phyloP scores from a whole-genome alignment of 495 filamentous ascomycete genomes.

The Trichoderma gamsii region DNA sequence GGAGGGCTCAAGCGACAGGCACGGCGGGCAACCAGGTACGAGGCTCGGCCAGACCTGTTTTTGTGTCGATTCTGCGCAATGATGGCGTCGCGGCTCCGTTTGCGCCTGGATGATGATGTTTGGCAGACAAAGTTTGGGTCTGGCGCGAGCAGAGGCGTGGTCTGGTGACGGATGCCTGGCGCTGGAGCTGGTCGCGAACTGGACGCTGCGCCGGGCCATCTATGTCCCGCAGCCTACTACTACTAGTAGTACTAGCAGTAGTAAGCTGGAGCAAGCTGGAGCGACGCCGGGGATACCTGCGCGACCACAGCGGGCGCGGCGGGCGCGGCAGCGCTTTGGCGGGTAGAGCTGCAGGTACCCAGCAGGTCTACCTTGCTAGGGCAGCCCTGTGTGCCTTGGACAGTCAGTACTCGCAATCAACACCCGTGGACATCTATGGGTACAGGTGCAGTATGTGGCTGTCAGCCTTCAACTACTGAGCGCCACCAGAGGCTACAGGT shows the following conservation, averaged over 20 bases:
- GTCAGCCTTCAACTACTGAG: no score
- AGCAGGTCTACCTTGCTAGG: not conserved
- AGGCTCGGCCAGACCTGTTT: not conserved
- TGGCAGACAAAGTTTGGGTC: not conserved
- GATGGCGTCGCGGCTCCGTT: not conserved
- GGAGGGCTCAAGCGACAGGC: not conserved
- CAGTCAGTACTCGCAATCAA: no score
- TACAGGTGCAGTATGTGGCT: no score
- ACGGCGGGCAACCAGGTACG: not conserved
- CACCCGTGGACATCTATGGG: no score
- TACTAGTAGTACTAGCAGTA: no score
- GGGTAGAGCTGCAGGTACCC: not conserved
- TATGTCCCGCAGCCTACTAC: conserved; percentile 6
- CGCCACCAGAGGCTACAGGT: no score
- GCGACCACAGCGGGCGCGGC: not conserved
- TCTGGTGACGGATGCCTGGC: not conserved
- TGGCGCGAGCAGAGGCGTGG: not conserved
- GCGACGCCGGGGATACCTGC: not conserved
- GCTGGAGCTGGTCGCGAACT: not conserved
- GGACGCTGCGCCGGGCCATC: not conserved
- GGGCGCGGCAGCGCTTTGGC: not conserved
- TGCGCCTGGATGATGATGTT: not conserved
- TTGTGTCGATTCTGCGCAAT: not conserved
- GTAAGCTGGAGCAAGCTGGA: no score
- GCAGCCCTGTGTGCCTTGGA: no score